phyloP scores from a whole-genome alignment of 495 filamentous ascomycete species.

The Amniculicola lignicola region DNA sequence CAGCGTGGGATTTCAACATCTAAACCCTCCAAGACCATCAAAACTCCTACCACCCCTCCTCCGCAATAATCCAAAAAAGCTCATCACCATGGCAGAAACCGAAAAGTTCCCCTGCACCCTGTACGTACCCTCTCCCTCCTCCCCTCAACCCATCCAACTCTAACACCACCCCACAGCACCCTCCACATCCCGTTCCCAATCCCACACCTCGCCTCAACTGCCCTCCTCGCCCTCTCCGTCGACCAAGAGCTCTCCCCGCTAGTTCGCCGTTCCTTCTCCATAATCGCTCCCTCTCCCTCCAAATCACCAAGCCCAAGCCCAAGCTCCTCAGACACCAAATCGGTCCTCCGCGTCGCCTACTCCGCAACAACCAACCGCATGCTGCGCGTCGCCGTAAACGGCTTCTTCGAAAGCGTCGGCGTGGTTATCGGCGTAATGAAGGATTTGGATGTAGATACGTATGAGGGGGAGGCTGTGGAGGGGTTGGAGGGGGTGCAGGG shows the following conservation, averaged over 20 bases:
- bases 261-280: constrained; percentile 68
- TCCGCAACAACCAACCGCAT: constrained; percentile 90
- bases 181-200: constrained; percentile 83
- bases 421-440: constrained; percentile 82
- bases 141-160: constrained; percentile 1
- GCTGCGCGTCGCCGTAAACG: constrained; percentile 94
- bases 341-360: constrained; percentile 72
- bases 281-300: constrained; percentile 42
- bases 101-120: constrained; percentile 65
- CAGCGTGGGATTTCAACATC: too few relatives aligned
- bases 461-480: constrained; percentile 47
- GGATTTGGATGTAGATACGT: constrained; percentile 82
- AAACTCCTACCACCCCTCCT: too few relatives aligned
- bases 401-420: constrained; percentile 89
- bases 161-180: constrained; percentile 49
- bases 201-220: constrained; percentile 70
- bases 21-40: too few relatives aligned
- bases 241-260: constrained; percentile 84
- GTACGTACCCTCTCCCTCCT: constrained; percentile 46
- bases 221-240: constrained; percentile 72
- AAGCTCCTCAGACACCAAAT: constrained; percentile 43
- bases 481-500: constrained; percentile 42
- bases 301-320: constrained; percentile 35
- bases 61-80: too few relatives aligned
- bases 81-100: not conserved